These are phyloP conservation scores for Vicia sativa DNA, from an alignment of 306 rosid genomes.

Conservation along the genomic window DNA sequence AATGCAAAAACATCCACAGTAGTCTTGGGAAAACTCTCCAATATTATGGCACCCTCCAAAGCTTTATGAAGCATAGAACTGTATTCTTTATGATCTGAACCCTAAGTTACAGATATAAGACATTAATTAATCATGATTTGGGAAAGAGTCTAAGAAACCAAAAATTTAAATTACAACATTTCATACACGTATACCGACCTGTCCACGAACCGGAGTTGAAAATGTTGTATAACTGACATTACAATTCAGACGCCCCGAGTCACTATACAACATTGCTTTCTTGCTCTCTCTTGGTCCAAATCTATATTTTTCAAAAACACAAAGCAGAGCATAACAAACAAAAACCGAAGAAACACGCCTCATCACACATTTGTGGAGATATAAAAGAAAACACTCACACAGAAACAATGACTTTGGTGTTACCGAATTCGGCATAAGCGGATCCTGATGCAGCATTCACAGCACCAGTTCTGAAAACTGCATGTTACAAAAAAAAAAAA, in stretches of 20 bases:
- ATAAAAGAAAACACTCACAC: conserved; percentile 68
- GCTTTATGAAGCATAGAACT: conserved; percentile 88
- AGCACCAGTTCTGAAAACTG: conserved; percentile 97
- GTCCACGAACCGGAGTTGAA: conserved; percentile 84
- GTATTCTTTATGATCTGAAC: conserved; percentile 76
- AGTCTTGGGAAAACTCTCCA: conserved; percentile 91
- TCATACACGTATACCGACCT: conserved; percentile 67
- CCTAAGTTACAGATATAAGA: conserved; percentile 51
- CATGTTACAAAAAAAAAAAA: conserved; percentile 36
- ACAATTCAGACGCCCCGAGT: conserved; percentile 85
- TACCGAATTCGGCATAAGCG: conserved; percentile 94
- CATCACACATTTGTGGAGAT: neutral
- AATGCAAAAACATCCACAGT: conserved; percentile 94
- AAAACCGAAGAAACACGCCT: conserved; percentile 11
- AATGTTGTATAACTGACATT: conserved; percentile 79
- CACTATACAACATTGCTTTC: conserved; percentile 95
- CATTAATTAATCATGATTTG: conserved; percentile 23
- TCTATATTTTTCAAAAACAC: conserved; percentile 44
- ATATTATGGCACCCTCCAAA: conserved; percentile 89
- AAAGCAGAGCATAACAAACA: conserved; percentile 6
- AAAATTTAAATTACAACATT: conserved; percentile 2
- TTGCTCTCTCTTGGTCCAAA: conserved; percentile 99
- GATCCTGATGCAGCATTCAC: conserved; percentile 96
- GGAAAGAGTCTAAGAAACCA: conserved; percentile 3
- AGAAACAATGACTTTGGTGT: conserved; percentile 93